Percentiles rank a stretch among this genome's conserved stretches.
Conservation (phyloP, 2,329 filamentous ascomycete species). For the Monilinia aucupariae region DNA sequence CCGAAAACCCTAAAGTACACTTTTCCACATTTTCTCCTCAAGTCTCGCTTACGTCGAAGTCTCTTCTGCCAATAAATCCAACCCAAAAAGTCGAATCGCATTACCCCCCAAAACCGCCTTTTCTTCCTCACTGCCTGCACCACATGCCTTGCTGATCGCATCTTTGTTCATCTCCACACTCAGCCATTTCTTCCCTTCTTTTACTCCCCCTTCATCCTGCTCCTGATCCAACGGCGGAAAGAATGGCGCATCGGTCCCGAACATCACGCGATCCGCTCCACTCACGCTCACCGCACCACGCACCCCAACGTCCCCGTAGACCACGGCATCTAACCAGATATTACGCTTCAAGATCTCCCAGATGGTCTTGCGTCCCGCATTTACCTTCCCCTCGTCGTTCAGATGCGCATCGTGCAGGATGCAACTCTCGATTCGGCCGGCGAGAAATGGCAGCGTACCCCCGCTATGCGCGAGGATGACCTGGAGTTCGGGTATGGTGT, state of each 20-base stretch:
- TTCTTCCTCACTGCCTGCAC: conserved; percentile 42
- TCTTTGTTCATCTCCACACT: conserved; percentile 57
- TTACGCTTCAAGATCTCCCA: conserved; percentile 68
- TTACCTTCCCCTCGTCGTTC: conserved; percentile 54
- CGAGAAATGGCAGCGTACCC: conserved; percentile 82
- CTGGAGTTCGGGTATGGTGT: conserved; percentile 61
- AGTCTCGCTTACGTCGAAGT: not conserved
- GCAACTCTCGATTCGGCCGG: conserved; percentile 82
- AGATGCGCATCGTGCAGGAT: conserved; percentile 76
- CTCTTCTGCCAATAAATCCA: conserved; percentile 12
- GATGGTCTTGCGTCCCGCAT: conserved; percentile 45
- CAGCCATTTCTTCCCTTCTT: conserved; percentile 55
- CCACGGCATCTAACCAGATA: conserved; percentile 81
- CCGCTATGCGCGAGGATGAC: conserved; percentile 84
- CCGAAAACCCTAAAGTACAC: too few relatives aligned
- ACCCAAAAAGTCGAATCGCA: conserved; percentile 48
- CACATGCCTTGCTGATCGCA: conserved; percentile 50
- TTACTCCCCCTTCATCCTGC: conserved; percentile 52
- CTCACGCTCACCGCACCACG: conserved; percentile 64
- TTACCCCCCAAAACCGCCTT: conserved; percentile 56
- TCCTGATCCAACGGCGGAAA: conserved; percentile 70
- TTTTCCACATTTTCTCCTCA: too few relatives aligned
- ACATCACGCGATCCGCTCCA: conserved; percentile 66
- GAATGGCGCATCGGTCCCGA: conserved; percentile 80
- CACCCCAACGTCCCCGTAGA: conserved; percentile 71